These are phyloP conservation scores for Phialemoniopsis sp. DNA, from an alignment of 2,329 filamentous ascomycete genomes.

Conservation along the genomic window DNA sequence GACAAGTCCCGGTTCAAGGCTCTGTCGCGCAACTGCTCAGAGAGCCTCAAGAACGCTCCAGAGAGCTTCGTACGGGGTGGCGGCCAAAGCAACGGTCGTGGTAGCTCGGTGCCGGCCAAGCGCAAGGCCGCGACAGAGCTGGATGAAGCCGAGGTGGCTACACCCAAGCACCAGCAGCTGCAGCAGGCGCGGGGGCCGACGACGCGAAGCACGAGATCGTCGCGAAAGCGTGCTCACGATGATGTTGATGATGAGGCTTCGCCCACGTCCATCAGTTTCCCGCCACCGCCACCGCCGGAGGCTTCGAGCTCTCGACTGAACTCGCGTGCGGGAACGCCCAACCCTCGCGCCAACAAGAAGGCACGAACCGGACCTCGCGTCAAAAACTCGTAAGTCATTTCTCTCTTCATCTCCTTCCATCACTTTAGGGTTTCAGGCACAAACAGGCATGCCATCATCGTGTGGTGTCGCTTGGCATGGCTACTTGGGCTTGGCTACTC, in stretches of 20 bases:
- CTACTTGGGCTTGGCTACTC: no score
- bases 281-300: conserved; percentile 35
- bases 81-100: conserved; percentile 3
- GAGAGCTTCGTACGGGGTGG: conserved; percentile 34
- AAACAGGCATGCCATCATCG: no score
- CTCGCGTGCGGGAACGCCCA: conserved; percentile 59
- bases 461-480: neutral
- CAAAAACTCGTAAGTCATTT: conserved; percentile 62
- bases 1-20: conserved; percentile 17
- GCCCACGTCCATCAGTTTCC: conserved; percentile 45
- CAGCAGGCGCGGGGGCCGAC: conserved; percentile 22
- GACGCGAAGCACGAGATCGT: conserved; percentile 41
- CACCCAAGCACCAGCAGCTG: neutral
- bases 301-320: conserved; percentile 41
- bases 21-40: conserved; percentile 24
- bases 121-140: neutral
- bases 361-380: conserved; percentile 58
- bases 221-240: conserved; percentile 48
- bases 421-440: no score
- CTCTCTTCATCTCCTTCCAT: no score
- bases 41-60: conserved; percentile 20
- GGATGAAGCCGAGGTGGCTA: conserved; percentile 1
- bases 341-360: conserved; percentile 54
- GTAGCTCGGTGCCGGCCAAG: neutral
- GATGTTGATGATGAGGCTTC: conserved; percentile 50